Evolutionary conservation across 208 protist species (phyloP), one percentile per base, ranked within the genome.

Genomic region (Leishmania arabica): DNA sequence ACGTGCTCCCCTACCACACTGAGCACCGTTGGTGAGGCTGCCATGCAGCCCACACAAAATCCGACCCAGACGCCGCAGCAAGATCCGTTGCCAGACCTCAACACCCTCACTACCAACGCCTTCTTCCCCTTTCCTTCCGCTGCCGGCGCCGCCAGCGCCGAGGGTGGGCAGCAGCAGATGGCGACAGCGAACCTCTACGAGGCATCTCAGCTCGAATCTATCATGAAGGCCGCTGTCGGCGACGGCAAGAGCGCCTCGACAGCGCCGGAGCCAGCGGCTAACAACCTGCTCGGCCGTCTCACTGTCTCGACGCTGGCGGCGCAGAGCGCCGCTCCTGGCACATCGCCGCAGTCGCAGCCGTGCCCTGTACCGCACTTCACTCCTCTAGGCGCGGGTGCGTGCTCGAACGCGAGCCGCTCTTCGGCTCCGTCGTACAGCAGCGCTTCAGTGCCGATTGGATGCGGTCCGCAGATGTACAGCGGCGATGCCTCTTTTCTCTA

Each of bases 401-500:
- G 73, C 74, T 69, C 64, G 21, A 77, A 68, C 27, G 60, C 54
- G 34, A 84, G 75, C 42, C 58, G 60, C 40, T 84, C 81, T 11
- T 77, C 75, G 13, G 75, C 73, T 27, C 56, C 65, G 42, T 84
- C 81, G n/a, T 70, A 64, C 7, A 64, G 76, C 47, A 70, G 74
- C 17, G 42, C 45, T 17, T 77, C 71, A 1, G 56, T 40, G n/a
- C 47, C 47, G 45, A 53, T n/a, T 7, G 49, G 81, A n/a, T 53
- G 75, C 75, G 77, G 81, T 47, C 70, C 68, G 27, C 77, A 76
- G 64, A 27, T 72, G 19, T 80, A 74, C 68, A 84, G 58, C 60
- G 70, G 75, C 47, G 81, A 84, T 1, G 17, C 53, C 54, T 13
- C 75, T 21, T 84, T 84, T 31, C 71, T 77, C 68, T 84, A 73